A percentile compares a stretch with the other conserved stretches of the same genome.
These are phyloP conservation scores for Proliferodiscus dingleyae DNA, from an alignment of 2,329 filamentous ascomycete species.

Conservation along the genomic window DNA sequence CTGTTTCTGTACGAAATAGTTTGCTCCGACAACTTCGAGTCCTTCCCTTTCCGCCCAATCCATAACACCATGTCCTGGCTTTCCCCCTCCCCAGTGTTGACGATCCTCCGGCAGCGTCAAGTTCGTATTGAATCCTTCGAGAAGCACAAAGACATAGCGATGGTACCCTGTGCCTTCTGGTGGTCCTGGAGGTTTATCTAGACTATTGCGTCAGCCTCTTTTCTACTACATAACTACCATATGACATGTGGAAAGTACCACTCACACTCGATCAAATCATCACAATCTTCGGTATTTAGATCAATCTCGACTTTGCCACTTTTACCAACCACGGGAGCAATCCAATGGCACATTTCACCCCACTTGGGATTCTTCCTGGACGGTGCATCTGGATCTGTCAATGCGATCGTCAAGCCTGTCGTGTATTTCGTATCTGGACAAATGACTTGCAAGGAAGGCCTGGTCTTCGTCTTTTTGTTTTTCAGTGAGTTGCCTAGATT, in stretches of 20 bases:
- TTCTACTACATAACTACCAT: background rate
- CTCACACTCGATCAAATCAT: slow-evolving; percentile 21
- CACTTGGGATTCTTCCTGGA: slow-evolving; percentile 48
- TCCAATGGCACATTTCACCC: slow-evolving; percentile 55
- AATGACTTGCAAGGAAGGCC: slow-evolving; percentile 28
- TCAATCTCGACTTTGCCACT: background rate
- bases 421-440: slow-evolving; percentile 21
- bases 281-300: background rate
- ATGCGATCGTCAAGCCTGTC: slow-evolving; percentile 39
- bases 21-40: slow-evolving; percentile 41
- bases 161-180: slow-evolving; percentile 52
- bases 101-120: slow-evolving; percentile 44
- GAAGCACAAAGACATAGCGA: slow-evolving; percentile 51
- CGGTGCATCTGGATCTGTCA: slow-evolving; percentile 57
- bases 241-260: slow-evolving; percentile 1
- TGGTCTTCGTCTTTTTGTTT: slow-evolving; percentile 24
- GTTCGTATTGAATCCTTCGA: slow-evolving; percentile 37
- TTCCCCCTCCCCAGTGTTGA: slow-evolving; percentile 50
- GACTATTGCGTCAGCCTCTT: background rate
- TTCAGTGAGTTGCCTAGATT: slow-evolving; percentile 40
- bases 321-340: slow-evolving; percentile 17
- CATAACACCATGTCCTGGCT: slow-evolving; percentile 43
- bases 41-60: slow-evolving; percentile 46
- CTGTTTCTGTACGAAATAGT: slow-evolving; percentile 34
- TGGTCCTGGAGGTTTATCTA: slow-evolving; percentile 49